These are phyloP conservation scores for Coemansia asiatica DNA, from an alignment of 192 early-diverging fungal species.

Conservation along the genomic window DNA sequence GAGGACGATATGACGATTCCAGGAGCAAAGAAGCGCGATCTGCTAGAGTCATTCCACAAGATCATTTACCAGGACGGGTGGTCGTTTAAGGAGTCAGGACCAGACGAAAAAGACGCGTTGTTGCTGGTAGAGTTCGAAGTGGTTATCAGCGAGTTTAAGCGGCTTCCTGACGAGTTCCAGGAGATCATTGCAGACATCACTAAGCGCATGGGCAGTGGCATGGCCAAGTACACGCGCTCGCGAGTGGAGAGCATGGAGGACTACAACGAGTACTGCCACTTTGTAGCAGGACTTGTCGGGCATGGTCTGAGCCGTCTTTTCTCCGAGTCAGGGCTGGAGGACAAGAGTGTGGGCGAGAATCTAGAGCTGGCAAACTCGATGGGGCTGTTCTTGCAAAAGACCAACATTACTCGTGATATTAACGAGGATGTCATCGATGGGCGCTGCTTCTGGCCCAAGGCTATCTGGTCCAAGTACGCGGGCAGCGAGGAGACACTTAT, in stretches of 20 bases:
- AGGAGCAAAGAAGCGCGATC: slow-evolving; percentile 68
- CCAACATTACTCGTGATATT: slow-evolving; percentile 96
- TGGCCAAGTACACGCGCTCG: slow-evolving; percentile 81
- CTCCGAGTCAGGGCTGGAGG: slow-evolving; percentile 80
- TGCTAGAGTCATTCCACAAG: slow-evolving; percentile 82
- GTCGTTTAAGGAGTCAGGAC: slow-evolving; percentile 81
- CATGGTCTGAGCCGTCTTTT: slow-evolving; percentile 91
- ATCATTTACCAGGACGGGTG: slow-evolving; percentile 75
- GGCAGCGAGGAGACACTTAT: slow-evolving; percentile 69
- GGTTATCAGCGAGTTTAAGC: slow-evolving; percentile 87
- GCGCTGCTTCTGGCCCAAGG: slow-evolving; percentile 94
- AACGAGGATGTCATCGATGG: slow-evolving; percentile 86
- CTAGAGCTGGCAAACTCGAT: slow-evolving; percentile 80
- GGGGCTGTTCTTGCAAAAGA: slow-evolving; percentile 98
- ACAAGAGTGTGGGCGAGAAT: slow-evolving; percentile 51
- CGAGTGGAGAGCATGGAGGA: slow-evolving; percentile 75
- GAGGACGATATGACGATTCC: slow-evolving; percentile 96
- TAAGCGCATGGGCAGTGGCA: slow-evolving; percentile 90
- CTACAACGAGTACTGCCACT: slow-evolving; percentile 97
- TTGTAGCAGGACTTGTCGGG: slow-evolving; percentile 96
- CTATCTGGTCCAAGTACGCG: slow-evolving; percentile 86
- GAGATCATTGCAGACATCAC: slow-evolving; percentile 88
- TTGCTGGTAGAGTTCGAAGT: slow-evolving; percentile 87
- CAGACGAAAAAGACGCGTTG: slow-evolving; percentile 91
- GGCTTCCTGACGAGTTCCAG: slow-evolving; percentile 72